Percentiles rank a stretch among this genome's conserved stretches.
Conservation (phyloP, 148 eudicot species). For the Cornus florida region DNA sequence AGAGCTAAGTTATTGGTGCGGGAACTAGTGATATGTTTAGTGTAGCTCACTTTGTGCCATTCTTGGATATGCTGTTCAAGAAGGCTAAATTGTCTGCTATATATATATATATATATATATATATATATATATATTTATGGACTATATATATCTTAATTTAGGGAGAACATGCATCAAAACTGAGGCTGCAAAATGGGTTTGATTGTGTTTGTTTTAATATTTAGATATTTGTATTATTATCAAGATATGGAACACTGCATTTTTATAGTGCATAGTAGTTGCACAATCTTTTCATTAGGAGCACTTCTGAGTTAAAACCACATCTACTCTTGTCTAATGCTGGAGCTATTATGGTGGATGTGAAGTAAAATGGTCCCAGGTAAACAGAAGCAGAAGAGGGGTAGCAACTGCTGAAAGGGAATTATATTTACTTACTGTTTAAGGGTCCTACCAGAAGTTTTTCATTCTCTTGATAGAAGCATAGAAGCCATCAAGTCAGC, state of each 20-base stretch:
- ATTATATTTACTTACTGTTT: not conserved
- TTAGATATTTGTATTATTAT: too few species aligned
- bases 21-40: not conserved
- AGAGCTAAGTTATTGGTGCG: too few species aligned
- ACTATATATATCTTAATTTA: not conserved
- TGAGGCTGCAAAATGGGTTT: too few species aligned
- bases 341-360: not conserved
- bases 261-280: too few species aligned
- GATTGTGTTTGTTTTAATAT: too few species aligned
- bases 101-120: too few species aligned
- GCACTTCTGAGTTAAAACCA: too few species aligned
- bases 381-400: too few species aligned
- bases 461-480: not conserved
- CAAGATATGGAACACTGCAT: too few species aligned
- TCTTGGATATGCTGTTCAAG: not conserved
- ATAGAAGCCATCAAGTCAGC: not conserved
- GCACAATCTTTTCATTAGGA: too few species aligned
- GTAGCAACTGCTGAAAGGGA: not conserved
- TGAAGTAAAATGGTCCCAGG: too few species aligned
- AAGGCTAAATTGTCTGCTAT: not conserved
- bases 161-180: not conserved
- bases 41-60: not conserved
- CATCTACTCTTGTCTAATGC: too few species aligned
- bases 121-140: not conserved
- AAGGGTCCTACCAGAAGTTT: not conserved